A percentile compares a stretch with the other conserved stretches of the same genome.
These are phyloP conservation scores for Chaetomium fimeti DNA, from an alignment of 495 filamentous ascomycete species.

Conservation along the genomic window DNA sequence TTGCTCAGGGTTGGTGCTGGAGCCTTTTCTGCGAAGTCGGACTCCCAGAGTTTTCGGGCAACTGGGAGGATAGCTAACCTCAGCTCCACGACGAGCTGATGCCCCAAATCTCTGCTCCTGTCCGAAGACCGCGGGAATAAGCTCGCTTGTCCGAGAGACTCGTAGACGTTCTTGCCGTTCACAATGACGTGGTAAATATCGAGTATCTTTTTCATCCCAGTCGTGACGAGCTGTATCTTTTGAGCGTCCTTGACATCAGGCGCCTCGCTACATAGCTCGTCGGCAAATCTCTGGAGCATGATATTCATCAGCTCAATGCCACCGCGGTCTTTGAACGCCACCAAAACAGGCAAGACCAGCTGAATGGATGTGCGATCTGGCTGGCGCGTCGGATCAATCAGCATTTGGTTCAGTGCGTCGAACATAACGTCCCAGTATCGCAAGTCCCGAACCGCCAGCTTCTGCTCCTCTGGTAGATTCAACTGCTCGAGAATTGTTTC, in stretches of 20 bases:
- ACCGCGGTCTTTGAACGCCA: slow-evolving; percentile 77
- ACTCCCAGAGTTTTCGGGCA: slow-evolving; percentile 77
- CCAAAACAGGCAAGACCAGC: slow-evolving; percentile 74
- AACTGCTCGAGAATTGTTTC: slow-evolving; percentile 67
- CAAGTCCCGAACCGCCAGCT: slow-evolving; percentile 50
- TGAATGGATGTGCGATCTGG: slow-evolving; percentile 60
- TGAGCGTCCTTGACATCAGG: slow-evolving; percentile 36
- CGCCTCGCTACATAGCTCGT: slow-evolving; percentile 54
- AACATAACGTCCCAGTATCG: slow-evolving; percentile 80
- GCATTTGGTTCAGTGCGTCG: slow-evolving; percentile 69
- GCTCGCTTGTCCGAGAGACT: slow-evolving; percentile 65
- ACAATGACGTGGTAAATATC: slow-evolving; percentile 74
- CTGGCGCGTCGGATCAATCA: slow-evolving; percentile 61
- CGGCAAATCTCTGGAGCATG: slow-evolving; percentile 70
- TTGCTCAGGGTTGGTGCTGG: slow-evolving; percentile 72
- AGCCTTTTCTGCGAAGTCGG: slow-evolving; percentile 73
- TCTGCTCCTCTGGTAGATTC: slow-evolving; percentile 23
- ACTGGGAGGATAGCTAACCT: slow-evolving; percentile 79
- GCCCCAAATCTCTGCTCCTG: slow-evolving; percentile 60
- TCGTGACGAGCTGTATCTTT: slow-evolving; percentile 41
- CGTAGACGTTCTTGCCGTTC: slow-evolving; percentile 71
- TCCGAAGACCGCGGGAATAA: slow-evolving; percentile 56
- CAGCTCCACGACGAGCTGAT: slow-evolving; percentile 85
- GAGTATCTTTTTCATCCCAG: slow-evolving; percentile 79
- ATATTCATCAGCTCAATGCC: slow-evolving; percentile 72